Evolutionary conservation across 1,284 basidiomycete genomes (phyloP).

Genomic region (Sparassis latifolia): DNA sequence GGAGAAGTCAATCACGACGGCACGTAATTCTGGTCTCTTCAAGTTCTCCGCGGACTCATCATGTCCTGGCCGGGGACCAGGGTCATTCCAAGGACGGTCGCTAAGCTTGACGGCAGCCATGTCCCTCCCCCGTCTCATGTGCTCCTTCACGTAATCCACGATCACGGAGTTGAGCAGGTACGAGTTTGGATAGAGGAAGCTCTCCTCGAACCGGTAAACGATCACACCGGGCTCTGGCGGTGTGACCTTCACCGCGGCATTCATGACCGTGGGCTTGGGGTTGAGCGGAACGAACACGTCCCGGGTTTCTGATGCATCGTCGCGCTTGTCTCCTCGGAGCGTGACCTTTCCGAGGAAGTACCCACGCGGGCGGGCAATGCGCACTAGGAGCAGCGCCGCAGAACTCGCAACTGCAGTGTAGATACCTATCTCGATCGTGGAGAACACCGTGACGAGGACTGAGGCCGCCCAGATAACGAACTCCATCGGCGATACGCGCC

Average conservation of each 20-base stretch:
- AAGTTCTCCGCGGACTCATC: slow-evolving; percentile 46
- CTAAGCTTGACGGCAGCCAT: slow-evolving; percentile 52
- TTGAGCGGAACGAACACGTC: slow-evolving; percentile 83
- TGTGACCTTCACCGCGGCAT: slow-evolving; percentile 67
- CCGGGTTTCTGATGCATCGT: slow-evolving; percentile 38
- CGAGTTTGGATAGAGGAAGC: slow-evolving; percentile 91
- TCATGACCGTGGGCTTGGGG: slow-evolving; percentile 50
- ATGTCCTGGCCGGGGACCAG: slow-evolving; percentile 56
- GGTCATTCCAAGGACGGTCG: slow-evolving; percentile 95
- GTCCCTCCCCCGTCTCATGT: slow-evolving; percentile 75
- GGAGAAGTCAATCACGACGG: slow-evolving; percentile 90
- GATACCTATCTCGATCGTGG: slow-evolving; percentile 90
- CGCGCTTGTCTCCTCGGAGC: slow-evolving; percentile 30
- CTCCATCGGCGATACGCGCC: slow-evolving; percentile 92
- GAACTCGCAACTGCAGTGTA: slow-evolving; percentile 87
- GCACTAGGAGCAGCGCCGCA: slow-evolving; percentile 78
- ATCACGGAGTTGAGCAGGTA: slow-evolving; percentile 73
- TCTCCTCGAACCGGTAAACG: slow-evolving; percentile 93
- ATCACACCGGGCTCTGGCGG: slow-evolving; percentile 84
- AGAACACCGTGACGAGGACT: slow-evolving; percentile 86
- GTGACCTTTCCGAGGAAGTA: slow-evolving; percentile 82
- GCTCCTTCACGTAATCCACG: slow-evolving; percentile 75
- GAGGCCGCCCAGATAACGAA: slow-evolving; percentile 88
- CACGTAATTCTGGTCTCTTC: slow-evolving; percentile 67
- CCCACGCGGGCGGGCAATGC: slow-evolving; percentile 88